Conservation (phyloP, 2,329 filamentous ascomycete genomes). For the Microcyclospora tardicrescens region DNA sequence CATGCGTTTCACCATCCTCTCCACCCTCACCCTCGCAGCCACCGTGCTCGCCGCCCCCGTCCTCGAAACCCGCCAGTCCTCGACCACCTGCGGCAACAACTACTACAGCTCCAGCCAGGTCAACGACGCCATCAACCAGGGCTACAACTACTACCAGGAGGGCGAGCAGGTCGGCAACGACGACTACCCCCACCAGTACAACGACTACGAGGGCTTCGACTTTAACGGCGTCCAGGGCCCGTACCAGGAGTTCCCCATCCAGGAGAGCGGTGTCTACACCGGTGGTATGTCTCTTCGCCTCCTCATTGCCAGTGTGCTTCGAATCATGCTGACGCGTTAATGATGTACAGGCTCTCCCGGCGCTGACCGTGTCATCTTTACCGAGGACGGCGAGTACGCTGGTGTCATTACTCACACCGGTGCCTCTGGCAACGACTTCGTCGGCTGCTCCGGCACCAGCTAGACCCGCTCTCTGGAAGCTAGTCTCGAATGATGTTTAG, state of each 20-base stretch:
- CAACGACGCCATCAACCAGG: conserved; percentile 37
- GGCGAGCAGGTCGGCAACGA: conserved; percentile 23
- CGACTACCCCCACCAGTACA: conserved; percentile 20
- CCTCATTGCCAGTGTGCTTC: background rate
- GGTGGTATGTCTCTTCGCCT: conserved; percentile 32
- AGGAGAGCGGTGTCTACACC: conserved; percentile 36
- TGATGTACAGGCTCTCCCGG: conserved; percentile 43
- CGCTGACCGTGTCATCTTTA: conserved; percentile 54
- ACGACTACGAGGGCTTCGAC: conserved; percentile 35
- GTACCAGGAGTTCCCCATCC: conserved; percentile 52
- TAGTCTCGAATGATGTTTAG: too few species aligned
- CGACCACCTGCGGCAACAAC: conserved; percentile 40
- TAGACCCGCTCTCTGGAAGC: background rate
- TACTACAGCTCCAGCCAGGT: conserved; percentile 41
- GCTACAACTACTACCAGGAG: conserved; percentile 36
- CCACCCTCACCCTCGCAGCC: conserved; percentile 17
- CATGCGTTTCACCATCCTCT: conserved; percentile 19
- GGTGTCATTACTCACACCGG: conserved; percentile 59
- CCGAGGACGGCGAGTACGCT: conserved; percentile 41
- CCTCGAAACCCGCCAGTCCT: conserved; percentile 30
- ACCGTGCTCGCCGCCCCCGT: conserved; percentile 14
- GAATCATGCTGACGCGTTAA: background rate
- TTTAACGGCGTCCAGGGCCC: conserved; percentile 42
- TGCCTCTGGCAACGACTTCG: conserved; percentile 54
- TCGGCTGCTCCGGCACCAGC: conserved; percentile 40